phyloP scores from a whole-genome alignment of 108 stramenopile species.

The Cyclotella distinguenda region DNA sequence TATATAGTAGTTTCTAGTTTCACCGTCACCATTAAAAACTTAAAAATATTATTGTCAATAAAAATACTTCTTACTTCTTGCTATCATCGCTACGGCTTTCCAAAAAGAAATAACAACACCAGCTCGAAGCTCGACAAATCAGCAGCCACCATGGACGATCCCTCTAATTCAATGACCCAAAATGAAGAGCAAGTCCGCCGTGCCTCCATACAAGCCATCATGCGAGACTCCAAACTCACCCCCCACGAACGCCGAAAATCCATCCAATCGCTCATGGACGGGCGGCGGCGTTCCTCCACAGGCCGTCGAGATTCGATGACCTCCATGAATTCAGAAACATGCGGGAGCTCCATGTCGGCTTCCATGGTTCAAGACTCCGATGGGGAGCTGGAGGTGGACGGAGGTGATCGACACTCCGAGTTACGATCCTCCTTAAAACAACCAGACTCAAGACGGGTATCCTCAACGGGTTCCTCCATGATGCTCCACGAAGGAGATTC shows the following conservation, averaged over 20 bases:
- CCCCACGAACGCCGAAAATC: slow-evolving; percentile 66
- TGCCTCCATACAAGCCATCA: slow-evolving; percentile 77
- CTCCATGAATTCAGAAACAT: too few relatives aligned
- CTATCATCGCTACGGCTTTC: too few relatives aligned
- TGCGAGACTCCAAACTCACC: slow-evolving; percentile 61
- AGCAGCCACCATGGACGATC: background rate
- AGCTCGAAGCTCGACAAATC: too few relatives aligned
- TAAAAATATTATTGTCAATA: too few relatives aligned
- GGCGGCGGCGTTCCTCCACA: slow-evolving; percentile 61
- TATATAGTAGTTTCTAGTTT: too few relatives aligned
- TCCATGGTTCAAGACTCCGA: background rate
- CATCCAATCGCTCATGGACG: slow-evolving; percentile 86
- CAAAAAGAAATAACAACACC: too few relatives aligned
- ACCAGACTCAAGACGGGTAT: too few relatives aligned
- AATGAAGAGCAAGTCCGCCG: slow-evolving; percentile 64
- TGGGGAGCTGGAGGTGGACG: slow-evolving; percentile 6
- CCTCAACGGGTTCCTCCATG: too few relatives aligned
- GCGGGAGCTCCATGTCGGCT: too few relatives aligned
- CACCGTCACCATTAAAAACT: too few relatives aligned
- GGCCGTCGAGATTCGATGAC: slow-evolving; percentile 24
- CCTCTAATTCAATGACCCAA: slow-evolving; percentile 33
- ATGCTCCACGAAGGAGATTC: too few relatives aligned
- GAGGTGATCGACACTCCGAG: background rate
- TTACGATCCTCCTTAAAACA: slow-evolving; percentile 5
- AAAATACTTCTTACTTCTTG: too few relatives aligned